phyloP scores from a whole-genome alignment of 2,329 filamentous ascomycete species.

The Aspergillus hortae region DNA sequence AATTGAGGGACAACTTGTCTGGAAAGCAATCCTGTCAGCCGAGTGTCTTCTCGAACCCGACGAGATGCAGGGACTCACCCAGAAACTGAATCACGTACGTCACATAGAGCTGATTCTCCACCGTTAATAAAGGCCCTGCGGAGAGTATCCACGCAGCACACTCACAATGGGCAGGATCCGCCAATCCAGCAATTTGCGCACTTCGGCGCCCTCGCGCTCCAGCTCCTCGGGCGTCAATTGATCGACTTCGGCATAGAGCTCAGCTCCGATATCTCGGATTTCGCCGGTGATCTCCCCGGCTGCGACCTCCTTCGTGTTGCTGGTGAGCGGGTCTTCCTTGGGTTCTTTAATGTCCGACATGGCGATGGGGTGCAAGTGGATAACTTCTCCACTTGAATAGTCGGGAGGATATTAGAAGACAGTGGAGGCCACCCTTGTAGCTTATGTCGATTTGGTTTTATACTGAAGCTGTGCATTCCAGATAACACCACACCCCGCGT shows the following conservation, averaged over 20 bases:
- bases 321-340: conserved; percentile 12
- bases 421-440: not conserved
- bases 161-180: conserved; percentile 47
- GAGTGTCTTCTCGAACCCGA: not conserved
- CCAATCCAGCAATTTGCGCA: conserved; percentile 45
- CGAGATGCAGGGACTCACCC: conserved; percentile 16
- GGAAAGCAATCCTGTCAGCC: not conserved
- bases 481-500: not conserved
- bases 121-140: conserved; percentile 15
- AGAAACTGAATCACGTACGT: conserved; percentile 49
- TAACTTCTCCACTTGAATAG: not conserved
- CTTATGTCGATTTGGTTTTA: not conserved
- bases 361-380: not conserved
- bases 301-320: conserved; percentile 16
- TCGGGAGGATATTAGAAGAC: not conserved
- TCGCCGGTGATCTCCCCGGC: conserved; percentile 22
- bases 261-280: conserved; percentile 41
- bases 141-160: not conserved
- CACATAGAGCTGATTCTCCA: conserved; percentile 22
- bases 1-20: conserved; percentile 31
- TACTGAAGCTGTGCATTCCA: not conserved
- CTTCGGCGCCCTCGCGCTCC: conserved; percentile 39
- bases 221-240: conserved; percentile 44
- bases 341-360: conserved; percentile 16
- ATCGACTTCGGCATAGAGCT: conserved; percentile 44